These are phyloP conservation scores for Marsdenia floribunda DNA, from an alignment of 257 asterid genomes.

Conservation along the genomic window DNA sequence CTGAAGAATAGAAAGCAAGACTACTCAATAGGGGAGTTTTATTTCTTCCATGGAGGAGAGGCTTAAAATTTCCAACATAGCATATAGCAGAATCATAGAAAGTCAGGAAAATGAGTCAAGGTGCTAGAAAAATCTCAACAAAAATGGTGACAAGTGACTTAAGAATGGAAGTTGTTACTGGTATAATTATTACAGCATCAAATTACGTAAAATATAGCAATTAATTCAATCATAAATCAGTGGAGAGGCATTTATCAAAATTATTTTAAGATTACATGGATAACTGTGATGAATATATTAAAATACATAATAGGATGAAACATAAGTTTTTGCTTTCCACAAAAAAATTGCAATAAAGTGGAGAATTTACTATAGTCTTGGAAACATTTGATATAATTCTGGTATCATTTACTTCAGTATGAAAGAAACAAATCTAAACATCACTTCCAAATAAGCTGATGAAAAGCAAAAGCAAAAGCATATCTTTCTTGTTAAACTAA, in stretches of 20 bases:
- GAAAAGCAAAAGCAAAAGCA: neutral
- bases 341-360: neutral
- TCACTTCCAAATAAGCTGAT: neutral
- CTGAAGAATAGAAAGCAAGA: neutral
- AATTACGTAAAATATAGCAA: neutral
- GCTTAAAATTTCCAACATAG: neutral
- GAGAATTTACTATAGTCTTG: neutral
- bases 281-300: neutral
- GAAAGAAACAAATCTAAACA: neutral
- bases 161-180: neutral
- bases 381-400: neutral
- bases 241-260: neutral
- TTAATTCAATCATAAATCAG: neutral
- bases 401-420: neutral
- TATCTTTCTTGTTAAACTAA: neutral
- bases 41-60: neutral
- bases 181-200: neutral
- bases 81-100: neutral
- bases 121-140: neutral
- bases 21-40: neutral
- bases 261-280: neutral
- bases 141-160: neutral
- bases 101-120: neutral
- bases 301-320: neutral
- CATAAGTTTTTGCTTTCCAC: neutral